Conservation (phyloP, 768 basidiomycete species). For the Termitomyces sp. region DNA sequence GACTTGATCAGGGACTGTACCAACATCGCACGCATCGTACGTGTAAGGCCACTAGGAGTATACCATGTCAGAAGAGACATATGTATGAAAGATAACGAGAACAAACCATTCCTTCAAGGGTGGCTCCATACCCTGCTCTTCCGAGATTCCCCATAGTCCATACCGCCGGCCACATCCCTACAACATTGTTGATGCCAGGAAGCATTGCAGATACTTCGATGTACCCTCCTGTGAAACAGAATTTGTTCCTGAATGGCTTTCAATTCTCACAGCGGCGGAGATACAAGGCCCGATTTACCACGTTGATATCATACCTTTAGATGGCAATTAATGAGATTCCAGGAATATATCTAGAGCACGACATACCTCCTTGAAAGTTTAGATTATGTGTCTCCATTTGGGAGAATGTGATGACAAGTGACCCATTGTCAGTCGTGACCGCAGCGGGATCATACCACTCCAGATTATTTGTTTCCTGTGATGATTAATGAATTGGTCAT, state of each 20-base stretch:
- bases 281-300: constrained; percentile 25
- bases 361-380: constrained; percentile 57
- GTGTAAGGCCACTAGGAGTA: constrained; percentile 65
- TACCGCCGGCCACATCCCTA: constrained; percentile 69
- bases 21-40: constrained; percentile 77
- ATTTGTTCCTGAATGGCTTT: constrained; percentile 55
- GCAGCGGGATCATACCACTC: constrained; percentile 89
- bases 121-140: constrained; percentile 81
- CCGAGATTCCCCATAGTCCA: constrained; percentile 70
- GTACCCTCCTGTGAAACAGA: constrained; percentile 80
- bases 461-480: constrained; percentile 54
- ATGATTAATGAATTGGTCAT: background rate
- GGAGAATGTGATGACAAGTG: constrained; percentile 63
- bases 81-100: background rate
- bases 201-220: constrained; percentile 57
- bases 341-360: background rate
- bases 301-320: constrained; percentile 34
- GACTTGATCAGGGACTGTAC: constrained; percentile 74
- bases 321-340: constrained; percentile 19
- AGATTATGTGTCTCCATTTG: constrained; percentile 56
- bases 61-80: constrained; percentile 1
- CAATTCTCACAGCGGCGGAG: background rate
- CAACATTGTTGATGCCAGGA: constrained; percentile 57
- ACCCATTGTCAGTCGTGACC: constrained; percentile 63
- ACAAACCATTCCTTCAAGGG: constrained; percentile 71